Evolutionary conservation across 352 stramenopile genomes (phyloP), one percentile per base, ranked within the genome.

Genomic region (Phytophthora crassamura): DNA sequence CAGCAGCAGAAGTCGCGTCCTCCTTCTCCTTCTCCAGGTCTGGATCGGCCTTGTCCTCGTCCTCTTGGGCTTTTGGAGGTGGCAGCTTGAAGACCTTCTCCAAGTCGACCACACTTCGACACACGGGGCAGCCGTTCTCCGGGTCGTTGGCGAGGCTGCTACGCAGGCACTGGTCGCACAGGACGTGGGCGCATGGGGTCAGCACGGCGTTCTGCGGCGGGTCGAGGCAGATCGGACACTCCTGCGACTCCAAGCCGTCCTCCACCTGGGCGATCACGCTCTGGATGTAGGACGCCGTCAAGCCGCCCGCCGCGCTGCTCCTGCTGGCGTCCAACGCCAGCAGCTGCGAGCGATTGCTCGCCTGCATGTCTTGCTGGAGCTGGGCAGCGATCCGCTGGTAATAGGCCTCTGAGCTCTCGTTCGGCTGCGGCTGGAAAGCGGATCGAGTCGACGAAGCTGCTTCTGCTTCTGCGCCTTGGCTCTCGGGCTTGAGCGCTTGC

Each of bases 161-260:
- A 20, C 74, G 74, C 9, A 97, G 68, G 57, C 91, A 98, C 11
- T 80, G 40, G 5, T 84, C 70, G 45, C 91, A 98, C 38, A 98
- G 69, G 32, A 97, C 64, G 55, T 98, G 90, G 0, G 84, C 86
- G 59, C 91, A 98, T 2, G 83, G 72, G 5, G 91, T 97, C 35
- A 97, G 65, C 36, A 97, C 86, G 1, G 86, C 86, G 0, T 72
- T 34, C 9, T 74, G 60, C 12, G 89, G 89, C 9, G 78, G 70
- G 32, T 97, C 90, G 5, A 96, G 64, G 50, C 90, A 97, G 33
- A 97, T 82, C 5, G 89, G 88, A 49, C 90, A 97, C 58, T 97
- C 90, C 36, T 94, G 84, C 5, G 75, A 77, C 32, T 91, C 84
- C 14, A 94, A 67, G 14, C 83, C 86, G 36, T 89, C 86, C 52